Evolutionary conservation across 768 basidiomycete species (phyloP), one percentile per base, ranked within the genome.

Genomic region (Leccinellum rugosiceps): DNA sequence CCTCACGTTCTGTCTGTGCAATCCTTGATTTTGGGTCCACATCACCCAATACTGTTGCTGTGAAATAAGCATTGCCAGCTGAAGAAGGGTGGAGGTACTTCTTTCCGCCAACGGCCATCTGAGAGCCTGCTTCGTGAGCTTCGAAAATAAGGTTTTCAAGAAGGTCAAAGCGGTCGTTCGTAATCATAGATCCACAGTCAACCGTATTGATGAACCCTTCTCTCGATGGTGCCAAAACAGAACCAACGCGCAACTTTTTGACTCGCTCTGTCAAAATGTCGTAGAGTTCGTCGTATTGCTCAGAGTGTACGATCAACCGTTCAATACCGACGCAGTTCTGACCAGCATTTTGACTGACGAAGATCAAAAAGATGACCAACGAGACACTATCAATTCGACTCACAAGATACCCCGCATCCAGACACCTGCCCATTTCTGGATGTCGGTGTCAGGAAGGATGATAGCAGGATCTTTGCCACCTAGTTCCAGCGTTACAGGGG

Each of bases 241-340:
- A 86, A 6, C 90, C 94, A 23, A 84, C 74, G n/a, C 92, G 88
- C 50, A 98, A 76, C 63, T 83, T 84, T 32, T 74, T 70, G 35
- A 85, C 82, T 15, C 87, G 82, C n/a, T 85, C 81, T 21, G 74
- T 66, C 64, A 98, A 78, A 21, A 85, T 79, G 3, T 77, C 75
- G 62, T 86, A 81, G 50, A 98, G 81, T 6, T 86, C 83, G 48
- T 93, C 83, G 64, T 94, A 89, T 65, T 92, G 87, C 0, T 79
- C 79, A 0, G 76, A 68, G 65, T 94, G 94, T 35, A 98, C 92
- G 47, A 98, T 82, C 62, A 98, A 81, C 2, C 94, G 84, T 72
- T 99, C 96, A 60, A 95, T 91, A 34, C 95, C 96, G 65, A 99
- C 96, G 71, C 96, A 99, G 66, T 98, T 98, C 75, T 98, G 96